These are phyloP conservation scores for Tolypocladium capitatum DNA, from an alignment of 2,329 filamentous ascomycete genomes.

Conservation along the genomic window DNA sequence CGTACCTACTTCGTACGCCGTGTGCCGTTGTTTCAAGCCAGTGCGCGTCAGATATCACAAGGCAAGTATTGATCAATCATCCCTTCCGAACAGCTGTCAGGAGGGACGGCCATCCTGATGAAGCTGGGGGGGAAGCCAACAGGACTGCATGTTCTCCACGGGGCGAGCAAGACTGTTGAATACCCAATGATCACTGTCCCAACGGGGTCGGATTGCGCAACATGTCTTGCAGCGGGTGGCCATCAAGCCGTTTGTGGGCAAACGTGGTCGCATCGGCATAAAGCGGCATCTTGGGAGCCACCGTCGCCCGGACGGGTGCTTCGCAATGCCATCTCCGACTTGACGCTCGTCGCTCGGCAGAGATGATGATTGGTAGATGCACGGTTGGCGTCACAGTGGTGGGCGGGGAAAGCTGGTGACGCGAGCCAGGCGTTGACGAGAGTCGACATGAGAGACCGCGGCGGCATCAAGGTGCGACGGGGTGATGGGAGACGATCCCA, in stretches of 20 bases:
- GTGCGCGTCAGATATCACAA: neutral
- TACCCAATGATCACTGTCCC: neutral
- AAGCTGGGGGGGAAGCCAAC: neutral
- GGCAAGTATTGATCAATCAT: neutral
- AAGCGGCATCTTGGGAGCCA: too few relatives aligned
- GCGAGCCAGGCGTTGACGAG: too few relatives aligned
- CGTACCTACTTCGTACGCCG: neutral
- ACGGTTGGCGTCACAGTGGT: too few relatives aligned
- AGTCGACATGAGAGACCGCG: neutral
- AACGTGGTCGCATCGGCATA: neutral
- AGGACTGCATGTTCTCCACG: neutral
- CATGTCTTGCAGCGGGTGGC: neutral
- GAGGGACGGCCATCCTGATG: neutral
- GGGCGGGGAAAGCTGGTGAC: neutral
- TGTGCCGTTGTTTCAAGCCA: neutral
- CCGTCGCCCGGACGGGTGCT: neutral
- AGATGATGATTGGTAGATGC: too few relatives aligned
- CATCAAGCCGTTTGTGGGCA: neutral
- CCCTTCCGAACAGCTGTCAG: neutral
- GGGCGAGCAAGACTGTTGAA: neutral
- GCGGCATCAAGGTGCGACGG: too few relatives aligned
- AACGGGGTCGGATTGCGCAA: neutral
- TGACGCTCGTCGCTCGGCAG: neutral
- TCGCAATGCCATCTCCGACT: neutral
- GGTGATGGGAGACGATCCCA: neutral